These are phyloP conservation scores for Fusarium robinianum DNA, from an alignment of 2,329 filamentous ascomycete genomes.

Conservation along the genomic window DNA sequence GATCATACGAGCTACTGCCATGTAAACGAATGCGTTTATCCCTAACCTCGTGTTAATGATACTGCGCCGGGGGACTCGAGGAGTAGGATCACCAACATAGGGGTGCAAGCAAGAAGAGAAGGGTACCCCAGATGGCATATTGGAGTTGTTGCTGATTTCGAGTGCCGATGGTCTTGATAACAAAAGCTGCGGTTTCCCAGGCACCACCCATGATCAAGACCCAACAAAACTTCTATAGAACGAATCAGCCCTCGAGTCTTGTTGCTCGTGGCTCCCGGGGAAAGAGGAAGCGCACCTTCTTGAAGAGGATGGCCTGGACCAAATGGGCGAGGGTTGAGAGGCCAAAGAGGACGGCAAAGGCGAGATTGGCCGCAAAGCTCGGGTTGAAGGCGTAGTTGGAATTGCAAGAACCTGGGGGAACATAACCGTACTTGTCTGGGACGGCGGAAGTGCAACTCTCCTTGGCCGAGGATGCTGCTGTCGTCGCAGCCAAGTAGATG, in stretches of 20 bases:
- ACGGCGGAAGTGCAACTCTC: constrained; percentile 43
- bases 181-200: constrained; percentile 48
- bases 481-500: constrained; percentile 33
- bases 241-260: background rate
- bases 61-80: too few species aligned
- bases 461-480: constrained; percentile 35
- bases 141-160: constrained; percentile 44
- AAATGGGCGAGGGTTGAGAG: constrained; percentile 37
- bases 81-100: constrained; percentile 38
- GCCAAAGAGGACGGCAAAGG: constrained; percentile 41
- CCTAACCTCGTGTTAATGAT: constrained; percentile 30
- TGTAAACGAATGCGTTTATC: constrained; percentile 52
- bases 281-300: constrained; percentile 38
- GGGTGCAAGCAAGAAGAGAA: constrained; percentile 49
- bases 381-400: constrained; percentile 41
- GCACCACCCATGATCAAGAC: constrained; percentile 46
- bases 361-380: constrained; percentile 41
- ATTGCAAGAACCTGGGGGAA: constrained; percentile 41
- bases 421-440: constrained; percentile 40
- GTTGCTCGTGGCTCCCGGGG: too few species aligned
- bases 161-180: constrained; percentile 43
- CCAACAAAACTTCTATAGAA: constrained; percentile 42
- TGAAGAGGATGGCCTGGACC: constrained; percentile 37
- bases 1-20: constrained; percentile 48
- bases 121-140: constrained; percentile 39